A percentile compares a stretch with the other conserved stretches of the same genome.
Conservation (phyloP, 2,329 filamentous ascomycete species). For the Pseudogymnoascus sp. region DNA sequence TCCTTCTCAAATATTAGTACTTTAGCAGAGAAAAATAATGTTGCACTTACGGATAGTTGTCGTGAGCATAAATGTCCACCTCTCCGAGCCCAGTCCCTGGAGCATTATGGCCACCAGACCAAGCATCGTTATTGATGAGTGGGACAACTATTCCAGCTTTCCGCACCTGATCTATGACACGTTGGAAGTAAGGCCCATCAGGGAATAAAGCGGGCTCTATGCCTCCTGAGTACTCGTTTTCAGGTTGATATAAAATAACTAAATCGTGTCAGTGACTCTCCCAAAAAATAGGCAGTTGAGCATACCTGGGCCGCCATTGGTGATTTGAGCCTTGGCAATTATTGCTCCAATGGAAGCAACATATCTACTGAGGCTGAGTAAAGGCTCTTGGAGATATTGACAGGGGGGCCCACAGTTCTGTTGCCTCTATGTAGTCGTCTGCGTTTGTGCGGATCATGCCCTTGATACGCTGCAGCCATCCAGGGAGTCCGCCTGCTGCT, state of each 20-base stretch:
- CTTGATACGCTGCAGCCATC: constrained; percentile 61
- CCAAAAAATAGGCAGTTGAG: background rate
- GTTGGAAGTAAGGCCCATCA: constrained; percentile 57
- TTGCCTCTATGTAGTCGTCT: constrained; percentile 52
- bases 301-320: constrained; percentile 56
- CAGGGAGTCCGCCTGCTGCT: constrained; percentile 67
- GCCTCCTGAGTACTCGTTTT: constrained; percentile 61
- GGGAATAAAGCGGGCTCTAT: constrained; percentile 38
- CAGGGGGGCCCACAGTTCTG: constrained; percentile 36
- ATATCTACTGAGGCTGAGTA: constrained; percentile 37
- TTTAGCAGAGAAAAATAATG: constrained; percentile 25
- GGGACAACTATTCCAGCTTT: constrained; percentile 63
- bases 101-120: constrained; percentile 8
- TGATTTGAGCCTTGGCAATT: constrained; percentile 68
- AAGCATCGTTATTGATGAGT: constrained; percentile 64
- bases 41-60: constrained; percentile 33
- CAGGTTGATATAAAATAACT: constrained; percentile 66
- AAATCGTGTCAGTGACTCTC: constrained; percentile 22
- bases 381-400: background rate
- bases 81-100: constrained; percentile 14
- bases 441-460: constrained; percentile 53
- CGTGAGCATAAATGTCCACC: constrained; percentile 23
- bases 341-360: constrained; percentile 50
- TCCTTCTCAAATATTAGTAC: background rate
- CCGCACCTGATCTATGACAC: constrained; percentile 57